These are phyloP conservation scores for Bremia lactucae DNA, from an alignment of 352 stramenopile genomes.

Conservation along the genomic window DNA sequence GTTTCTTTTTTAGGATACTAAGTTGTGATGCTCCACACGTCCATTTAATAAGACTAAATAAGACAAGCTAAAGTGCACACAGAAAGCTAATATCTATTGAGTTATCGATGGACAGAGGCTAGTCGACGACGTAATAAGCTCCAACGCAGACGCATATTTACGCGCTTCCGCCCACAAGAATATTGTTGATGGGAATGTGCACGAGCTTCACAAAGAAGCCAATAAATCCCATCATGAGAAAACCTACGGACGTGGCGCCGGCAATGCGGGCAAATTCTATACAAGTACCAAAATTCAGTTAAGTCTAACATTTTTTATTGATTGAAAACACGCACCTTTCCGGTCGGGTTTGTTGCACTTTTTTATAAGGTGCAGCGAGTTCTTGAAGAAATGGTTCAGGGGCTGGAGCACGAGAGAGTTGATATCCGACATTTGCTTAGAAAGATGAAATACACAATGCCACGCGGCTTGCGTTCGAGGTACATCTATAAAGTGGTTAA, in stretches of 20 bases:
- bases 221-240: slow-evolving; percentile 99
- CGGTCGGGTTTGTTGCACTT: slow-evolving; percentile 99
- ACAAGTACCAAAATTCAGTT: slow-evolving; percentile 1
- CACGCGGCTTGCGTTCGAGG: slow-evolving; percentile 16
- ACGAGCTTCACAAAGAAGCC: slow-evolving; percentile 99
- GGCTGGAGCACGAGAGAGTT: slow-evolving; percentile 92
- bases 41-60: neutral
- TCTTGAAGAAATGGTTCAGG: slow-evolving; percentile 95
- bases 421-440: slow-evolving; percentile 69
- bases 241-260: slow-evolving; percentile 91
- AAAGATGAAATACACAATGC: slow-evolving; percentile 6
- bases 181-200: slow-evolving; percentile 99
- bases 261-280: slow-evolving; percentile 94
- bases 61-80: neutral
- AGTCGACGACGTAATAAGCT: slow-evolving; percentile 7
- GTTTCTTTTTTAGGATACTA: slow-evolving; percentile 12
- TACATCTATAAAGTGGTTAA: slow-evolving; percentile 12
- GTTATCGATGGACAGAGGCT: slow-evolving; percentile 6
- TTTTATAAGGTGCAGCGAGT: slow-evolving; percentile 96
- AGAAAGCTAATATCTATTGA: slow-evolving; percentile 33
- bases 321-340: slow-evolving; percentile 73
- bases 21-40: too few relatives aligned
- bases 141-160: slow-evolving; percentile 30
- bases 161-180: slow-evolving; percentile 89
- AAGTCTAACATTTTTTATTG: slow-evolving; percentile 1